Evolutionary conservation across 495 filamentous ascomycete genomes (phyloP).

Genomic region (Hypoxylon fuscum): DNA sequence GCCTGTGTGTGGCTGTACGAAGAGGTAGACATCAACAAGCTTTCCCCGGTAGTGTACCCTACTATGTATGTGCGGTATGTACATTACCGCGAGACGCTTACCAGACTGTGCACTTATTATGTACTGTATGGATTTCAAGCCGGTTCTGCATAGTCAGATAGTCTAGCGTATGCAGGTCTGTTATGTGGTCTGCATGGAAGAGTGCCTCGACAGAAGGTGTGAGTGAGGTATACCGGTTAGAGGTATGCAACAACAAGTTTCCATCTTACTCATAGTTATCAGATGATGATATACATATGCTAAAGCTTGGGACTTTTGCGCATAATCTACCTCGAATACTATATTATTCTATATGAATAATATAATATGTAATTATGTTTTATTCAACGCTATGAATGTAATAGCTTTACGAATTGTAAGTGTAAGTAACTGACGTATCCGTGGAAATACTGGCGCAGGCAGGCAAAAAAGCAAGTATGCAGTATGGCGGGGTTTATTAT

Average conservation of each 20-base stretch:
- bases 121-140: constrained; percentile 33
- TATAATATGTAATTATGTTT: background rate
- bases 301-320: constrained; percentile 32
- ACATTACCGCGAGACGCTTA: constrained; percentile 13
- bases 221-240: no score
- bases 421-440: no score
- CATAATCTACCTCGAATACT: constrained; percentile 18
- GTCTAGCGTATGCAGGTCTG: constrained; percentile 30
- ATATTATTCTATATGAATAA: no score
- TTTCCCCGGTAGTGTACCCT: constrained; percentile 17
- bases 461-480: constrained; percentile 24
- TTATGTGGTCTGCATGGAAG: constrained; percentile 31
- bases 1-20: constrained; percentile 35
- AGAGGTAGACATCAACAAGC: constrained; percentile 15
- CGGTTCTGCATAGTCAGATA: constrained; percentile 30
- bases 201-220: constrained; percentile 26
- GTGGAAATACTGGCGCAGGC: no score
- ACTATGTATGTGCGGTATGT: constrained; percentile 18
- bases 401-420: no score
- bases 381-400: background rate
- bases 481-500: constrained; percentile 38
- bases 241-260: constrained; percentile 25
- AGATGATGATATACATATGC: constrained; percentile 26
- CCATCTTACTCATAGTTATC: constrained; percentile 23
- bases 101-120: constrained; percentile 36